Conservation (phyloP, 202 grass and related monocot species). For the Musa balbisiana region DNA sequence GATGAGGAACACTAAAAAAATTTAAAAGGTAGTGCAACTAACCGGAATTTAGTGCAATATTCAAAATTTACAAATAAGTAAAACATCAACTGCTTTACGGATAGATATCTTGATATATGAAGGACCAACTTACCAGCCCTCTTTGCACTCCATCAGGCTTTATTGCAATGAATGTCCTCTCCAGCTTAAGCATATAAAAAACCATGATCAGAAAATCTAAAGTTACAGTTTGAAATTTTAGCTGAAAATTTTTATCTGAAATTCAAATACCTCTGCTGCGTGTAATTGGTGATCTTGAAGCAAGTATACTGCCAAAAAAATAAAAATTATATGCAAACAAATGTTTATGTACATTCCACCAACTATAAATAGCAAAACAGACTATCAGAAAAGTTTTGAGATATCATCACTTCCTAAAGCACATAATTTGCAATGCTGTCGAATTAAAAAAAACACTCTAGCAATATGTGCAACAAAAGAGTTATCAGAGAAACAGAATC, state of each 20-base stretch:
- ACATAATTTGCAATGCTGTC: background rate
- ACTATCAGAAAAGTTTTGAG: background rate
- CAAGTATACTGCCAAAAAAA: conserved; percentile 37
- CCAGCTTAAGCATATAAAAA: conserved; percentile 39
- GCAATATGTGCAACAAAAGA: background rate
- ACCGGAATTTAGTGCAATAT: background rate
- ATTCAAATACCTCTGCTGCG: conserved; percentile 59
- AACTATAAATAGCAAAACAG: background rate
- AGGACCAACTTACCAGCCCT: conserved; percentile 52
- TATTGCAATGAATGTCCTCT: conserved; percentile 90
- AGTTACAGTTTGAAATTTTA: background rate
- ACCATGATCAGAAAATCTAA: background rate
- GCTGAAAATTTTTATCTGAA: background rate
- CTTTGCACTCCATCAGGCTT: conserved; percentile 96
- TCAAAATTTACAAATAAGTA: background rate
- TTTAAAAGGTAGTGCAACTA: background rate
- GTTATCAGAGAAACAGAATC: too few species aligned
- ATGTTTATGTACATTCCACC: background rate
- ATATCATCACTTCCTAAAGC: background rate
- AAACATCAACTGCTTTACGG: background rate
- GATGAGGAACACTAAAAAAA: background rate
- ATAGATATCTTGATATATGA: too few species aligned
- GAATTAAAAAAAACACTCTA: background rate
- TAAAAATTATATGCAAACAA: conserved; percentile 2
- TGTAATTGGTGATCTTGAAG: conserved; percentile 76